Evolutionary conservation across 495 filamentous ascomycete species (phyloP), one percentile per base, ranked within the genome.

Genomic region (Hypoxylon fragiforme): DNA sequence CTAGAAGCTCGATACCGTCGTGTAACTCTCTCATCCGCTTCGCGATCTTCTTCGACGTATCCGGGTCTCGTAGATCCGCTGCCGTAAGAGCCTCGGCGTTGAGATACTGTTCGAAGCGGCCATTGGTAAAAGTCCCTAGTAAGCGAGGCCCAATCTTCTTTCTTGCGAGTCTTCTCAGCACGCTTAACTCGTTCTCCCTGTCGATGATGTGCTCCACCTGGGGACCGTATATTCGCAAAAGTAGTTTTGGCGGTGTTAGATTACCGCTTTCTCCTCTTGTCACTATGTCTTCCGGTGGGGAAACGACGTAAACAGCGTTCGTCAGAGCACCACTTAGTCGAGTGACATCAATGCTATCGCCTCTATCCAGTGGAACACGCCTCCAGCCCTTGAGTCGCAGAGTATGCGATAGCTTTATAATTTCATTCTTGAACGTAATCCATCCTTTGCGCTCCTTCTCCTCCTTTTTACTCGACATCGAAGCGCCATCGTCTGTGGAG

Each of bases 21-120:
- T 99, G 94, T 15, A 99, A 78, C 70, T 99, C 94, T 52, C 91
- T 79, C 89, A 99, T 95, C 31, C 94, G 86, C 77, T 97, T 99
- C n/a, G 94, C 92, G 66, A 99, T 97, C 59, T 96, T 89, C 61
- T 82, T 88, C 30, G 88, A 92, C 0, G 89, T 96, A 22, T 87
- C 86, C 1, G 91, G 87, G 42, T 85, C 80, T 16, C 89, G 85
- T 43, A 99, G 72, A 64, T 96, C 90, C 7, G 80, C 73, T 2
- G 86, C 76, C 0, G 86, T 92, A 22, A 99, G 75, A 1, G 94
- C 84, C 15, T 78, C 77, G 0, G 95, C 89, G 63, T 96, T 80
- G 60, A 94, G 87, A 67, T 85, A 96, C 70, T 97, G 85, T 70
- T 99, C 94, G 57, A 99, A 97, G 14, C 94, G 85, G n/a, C 94